Evolutionary conservation across 1,284 basidiomycete species (phyloP).

Genomic region (Fistulina hepatica): DNA sequence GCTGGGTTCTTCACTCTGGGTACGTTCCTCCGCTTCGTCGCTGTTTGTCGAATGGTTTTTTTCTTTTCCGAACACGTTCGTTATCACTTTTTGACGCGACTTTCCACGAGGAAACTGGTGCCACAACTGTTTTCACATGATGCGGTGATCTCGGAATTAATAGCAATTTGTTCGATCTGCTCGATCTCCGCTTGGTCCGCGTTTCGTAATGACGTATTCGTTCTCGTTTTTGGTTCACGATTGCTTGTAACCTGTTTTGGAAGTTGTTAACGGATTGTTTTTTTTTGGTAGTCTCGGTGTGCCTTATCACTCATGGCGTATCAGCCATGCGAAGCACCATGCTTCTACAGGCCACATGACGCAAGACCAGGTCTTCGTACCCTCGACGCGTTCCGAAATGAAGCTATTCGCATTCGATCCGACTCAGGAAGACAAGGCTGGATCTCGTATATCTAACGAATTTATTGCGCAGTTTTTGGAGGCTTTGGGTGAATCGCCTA

Average conservation of each 20-base stretch:
- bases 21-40: constrained; percentile 26
- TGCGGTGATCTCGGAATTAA: no score
- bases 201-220: not conserved
- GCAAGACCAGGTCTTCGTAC: constrained; percentile 96
- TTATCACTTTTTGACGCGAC: no score
- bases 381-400: constrained; percentile 71
- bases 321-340: constrained; percentile 95
- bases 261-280: constrained; percentile 1
- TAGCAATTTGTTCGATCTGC: no score
- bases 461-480: constrained; percentile 78
- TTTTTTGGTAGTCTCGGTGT: constrained; percentile 63
- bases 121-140: no score
- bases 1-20: constrained; percentile 91
- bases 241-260: constrained; percentile 1
- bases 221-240: constrained; percentile 1
- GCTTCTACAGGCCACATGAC: constrained; percentile 92
- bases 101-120: no score
- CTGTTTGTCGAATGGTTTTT: constrained; percentile 16
- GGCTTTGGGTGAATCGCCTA: constrained; percentile 86
- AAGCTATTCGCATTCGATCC: constrained; percentile 56
- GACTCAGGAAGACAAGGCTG: constrained; percentile 57
- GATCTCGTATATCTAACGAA: constrained; percentile 58
- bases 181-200: not conserved
- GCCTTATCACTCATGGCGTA: constrained; percentile 97
- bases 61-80: no score